phyloP scores from a whole-genome alignment of 2,329 filamentous ascomycete genomes.

The Aureobasidium pullulans region DNA sequence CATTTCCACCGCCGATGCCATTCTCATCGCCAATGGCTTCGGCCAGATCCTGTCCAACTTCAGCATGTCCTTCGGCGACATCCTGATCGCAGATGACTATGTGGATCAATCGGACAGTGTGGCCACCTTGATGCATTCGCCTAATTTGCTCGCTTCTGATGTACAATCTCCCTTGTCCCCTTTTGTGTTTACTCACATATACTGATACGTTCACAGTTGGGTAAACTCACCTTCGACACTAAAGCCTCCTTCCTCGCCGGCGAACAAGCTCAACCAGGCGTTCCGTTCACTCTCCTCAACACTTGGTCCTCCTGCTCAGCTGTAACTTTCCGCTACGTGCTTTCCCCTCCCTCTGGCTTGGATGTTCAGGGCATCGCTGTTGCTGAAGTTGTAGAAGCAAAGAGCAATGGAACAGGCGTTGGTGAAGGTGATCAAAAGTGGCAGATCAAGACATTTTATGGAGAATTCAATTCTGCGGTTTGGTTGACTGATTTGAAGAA shows the following conservation, averaged over 20 bases:
- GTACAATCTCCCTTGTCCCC: no score
- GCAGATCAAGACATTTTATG: constrained; percentile 29
- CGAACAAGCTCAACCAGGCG: constrained; percentile 24
- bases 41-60: constrained; percentile 24
- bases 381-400: background rate
- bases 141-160: background rate
- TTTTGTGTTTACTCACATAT: no score
- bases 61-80: constrained; percentile 20
- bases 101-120: constrained; percentile 28
- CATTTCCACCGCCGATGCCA: constrained; percentile 17
- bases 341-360: constrained; percentile 19
- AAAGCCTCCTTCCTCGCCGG: constrained; percentile 23
- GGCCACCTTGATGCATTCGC: constrained; percentile 23
- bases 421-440: constrained; percentile 15
- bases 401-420: background rate
- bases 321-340: constrained; percentile 25
- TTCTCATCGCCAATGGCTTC: constrained; percentile 23
- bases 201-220: no score
- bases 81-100: constrained; percentile 20
- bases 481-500: constrained; percentile 20
- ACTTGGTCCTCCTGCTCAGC: constrained; percentile 23
- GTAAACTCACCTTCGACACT: constrained; percentile 20
- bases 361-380: constrained; percentile 18
- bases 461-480: constrained; percentile 28
- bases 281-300: constrained; percentile 26